phyloP scores from a whole-genome alignment of 192 early-diverging fungal genomes.

The Rhizophagus clarus region DNA sequence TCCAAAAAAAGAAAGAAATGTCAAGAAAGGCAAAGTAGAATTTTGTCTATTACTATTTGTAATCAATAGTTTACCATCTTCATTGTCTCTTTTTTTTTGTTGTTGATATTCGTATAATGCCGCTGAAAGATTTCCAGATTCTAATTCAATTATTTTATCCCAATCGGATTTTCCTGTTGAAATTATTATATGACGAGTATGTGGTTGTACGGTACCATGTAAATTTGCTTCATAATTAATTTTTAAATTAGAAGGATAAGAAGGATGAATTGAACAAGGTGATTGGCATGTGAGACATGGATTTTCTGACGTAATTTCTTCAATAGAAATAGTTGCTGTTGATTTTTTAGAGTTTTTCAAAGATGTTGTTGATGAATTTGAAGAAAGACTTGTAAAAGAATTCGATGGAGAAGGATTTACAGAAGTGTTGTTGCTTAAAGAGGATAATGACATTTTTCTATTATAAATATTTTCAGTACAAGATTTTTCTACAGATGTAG shows the following conservation, averaged over 20 bases:
- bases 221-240: conserved; percentile 46
- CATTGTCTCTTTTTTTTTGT: neutral
- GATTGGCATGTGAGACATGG: conserved; percentile 47
- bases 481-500: neutral
- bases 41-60: conserved; percentile 44
- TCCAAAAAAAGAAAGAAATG: neutral
- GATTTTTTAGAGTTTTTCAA: neutral
- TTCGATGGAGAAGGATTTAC: neutral
- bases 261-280: conserved; percentile 48
- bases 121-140: conserved; percentile 45
- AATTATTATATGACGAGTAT: conserved; percentile 56
- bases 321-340: neutral
- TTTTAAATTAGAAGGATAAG: conserved; percentile 54
- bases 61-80: conserved; percentile 33
- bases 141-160: conserved; percentile 52
- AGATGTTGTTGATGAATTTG: neutral
- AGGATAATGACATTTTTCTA: neutral
- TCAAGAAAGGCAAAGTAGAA: neutral
- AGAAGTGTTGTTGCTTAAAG: neutral
- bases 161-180: conserved; percentile 56
- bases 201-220: conserved; percentile 50
- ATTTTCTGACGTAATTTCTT: conserved; percentile 11
- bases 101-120: conserved; percentile 38
- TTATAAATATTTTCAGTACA: neutral
- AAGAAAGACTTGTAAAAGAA: neutral